A percentile compares a stretch with the other conserved stretches of the same genome.
phyloP scores from a whole-genome alignment of 2,329 filamentous ascomycete genomes.

The Fusarium sp. region DNA sequence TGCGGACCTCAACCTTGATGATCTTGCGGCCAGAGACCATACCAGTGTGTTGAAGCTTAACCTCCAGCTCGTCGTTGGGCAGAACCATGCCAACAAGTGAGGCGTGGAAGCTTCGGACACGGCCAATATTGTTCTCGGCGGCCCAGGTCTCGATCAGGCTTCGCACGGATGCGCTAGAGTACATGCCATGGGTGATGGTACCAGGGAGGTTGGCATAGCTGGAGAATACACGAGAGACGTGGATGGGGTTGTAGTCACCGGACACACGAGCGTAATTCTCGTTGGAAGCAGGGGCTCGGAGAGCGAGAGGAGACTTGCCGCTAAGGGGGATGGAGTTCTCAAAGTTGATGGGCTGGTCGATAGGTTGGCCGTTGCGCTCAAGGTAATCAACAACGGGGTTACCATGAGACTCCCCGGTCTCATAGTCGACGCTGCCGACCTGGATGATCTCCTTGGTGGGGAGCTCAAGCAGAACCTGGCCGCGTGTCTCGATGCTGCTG shows the following conservation, averaged over 20 bases:
- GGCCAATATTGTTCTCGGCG: constrained; percentile 97
- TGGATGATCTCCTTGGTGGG: constrained; percentile 98
- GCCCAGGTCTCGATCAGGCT: constrained; percentile 99
- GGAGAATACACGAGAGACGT: constrained; percentile 96
- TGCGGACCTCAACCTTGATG: constrained; percentile 97
- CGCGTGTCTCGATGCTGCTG: constrained; percentile 89
- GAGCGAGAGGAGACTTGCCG: constrained; percentile 85
- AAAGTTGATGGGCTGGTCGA: constrained; percentile 96
- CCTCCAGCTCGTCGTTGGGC: constrained; percentile 92
- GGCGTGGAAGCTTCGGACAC: constrained; percentile 96
- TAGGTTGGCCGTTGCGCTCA: constrained; percentile 86
- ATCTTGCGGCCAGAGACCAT: constrained; percentile 99
- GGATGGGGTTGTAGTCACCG: constrained; percentile 98
- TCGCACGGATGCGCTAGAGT: constrained; percentile 95
- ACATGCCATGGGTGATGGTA: constrained; percentile 99
- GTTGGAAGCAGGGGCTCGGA: constrained; percentile 94
- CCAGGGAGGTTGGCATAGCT: constrained; percentile 95
- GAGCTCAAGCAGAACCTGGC: constrained; percentile 91
- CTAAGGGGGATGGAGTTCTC: constrained; percentile 97
- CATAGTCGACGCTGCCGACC: constrained; percentile 96
- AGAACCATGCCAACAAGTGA: constrained; percentile 98
- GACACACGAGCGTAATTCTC: constrained; percentile 98
- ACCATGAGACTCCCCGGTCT: constrained; percentile 88
- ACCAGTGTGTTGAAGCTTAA: constrained; percentile 94
- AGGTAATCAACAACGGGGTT: constrained; percentile 98